Evolutionary conservation across 257 asterid genomes (phyloP).

Genomic region (Datura wrightii): DNA sequence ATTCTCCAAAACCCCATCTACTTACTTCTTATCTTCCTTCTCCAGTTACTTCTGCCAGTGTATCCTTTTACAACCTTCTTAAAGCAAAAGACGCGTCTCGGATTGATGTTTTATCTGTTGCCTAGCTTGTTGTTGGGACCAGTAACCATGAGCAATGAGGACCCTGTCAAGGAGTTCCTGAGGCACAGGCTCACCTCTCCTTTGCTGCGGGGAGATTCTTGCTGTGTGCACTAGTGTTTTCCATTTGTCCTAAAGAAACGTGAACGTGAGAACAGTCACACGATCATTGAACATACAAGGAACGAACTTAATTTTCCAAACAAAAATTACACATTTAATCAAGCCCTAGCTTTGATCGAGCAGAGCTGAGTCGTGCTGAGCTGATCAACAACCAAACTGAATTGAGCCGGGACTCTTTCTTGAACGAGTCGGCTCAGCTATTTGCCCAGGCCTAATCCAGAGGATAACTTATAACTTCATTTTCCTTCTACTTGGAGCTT

Average conservation of each 20-base stretch:
- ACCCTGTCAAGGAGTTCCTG: slow-evolving; percentile 42
- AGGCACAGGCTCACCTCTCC: slow-evolving; percentile 46
- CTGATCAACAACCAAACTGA: background rate
- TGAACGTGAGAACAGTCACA: background rate
- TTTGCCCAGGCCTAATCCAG: background rate
- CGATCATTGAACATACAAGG: background rate
- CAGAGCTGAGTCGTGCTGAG: background rate
- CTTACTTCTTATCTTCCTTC: slow-evolving; percentile 11
- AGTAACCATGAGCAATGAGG: slow-evolving; percentile 38
- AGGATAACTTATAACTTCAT: slow-evolving; percentile 19
- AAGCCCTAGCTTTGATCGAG: background rate
- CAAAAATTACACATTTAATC: background rate
- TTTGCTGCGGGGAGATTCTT: slow-evolving; percentile 41
- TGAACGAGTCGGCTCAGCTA: background rate
- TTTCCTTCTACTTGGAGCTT: background rate
- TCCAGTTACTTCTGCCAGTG: slow-evolving; percentile 5
- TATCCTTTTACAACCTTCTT: background rate
- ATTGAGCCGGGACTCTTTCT: background rate
- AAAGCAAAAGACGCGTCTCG: slow-evolving; percentile 34
- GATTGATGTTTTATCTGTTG: slow-evolving; percentile 39
- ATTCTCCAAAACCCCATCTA: slow-evolving; percentile 2
- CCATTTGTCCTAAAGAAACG: slow-evolving; percentile 36
- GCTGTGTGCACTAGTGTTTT: slow-evolving; percentile 46
- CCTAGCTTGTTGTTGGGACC: slow-evolving; percentile 41
- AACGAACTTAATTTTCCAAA: background rate